Conservation (phyloP, 495 filamentous ascomycete genomes). For the Penicillium canariense region DNA sequence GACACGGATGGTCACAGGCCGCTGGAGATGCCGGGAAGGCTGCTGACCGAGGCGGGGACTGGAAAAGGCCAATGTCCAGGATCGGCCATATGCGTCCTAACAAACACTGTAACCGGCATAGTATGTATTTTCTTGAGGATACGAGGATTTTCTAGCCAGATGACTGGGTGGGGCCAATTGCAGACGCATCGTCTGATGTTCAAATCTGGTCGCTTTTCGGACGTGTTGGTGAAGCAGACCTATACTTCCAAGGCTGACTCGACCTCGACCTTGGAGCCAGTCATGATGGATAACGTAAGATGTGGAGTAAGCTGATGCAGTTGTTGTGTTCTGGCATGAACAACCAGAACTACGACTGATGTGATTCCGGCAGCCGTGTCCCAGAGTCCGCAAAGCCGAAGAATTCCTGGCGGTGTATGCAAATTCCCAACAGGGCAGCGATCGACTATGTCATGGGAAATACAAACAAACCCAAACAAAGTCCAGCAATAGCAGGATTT, state of each 20-base stretch:
- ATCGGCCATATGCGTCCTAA: not conserved
- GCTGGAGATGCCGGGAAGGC: slow-evolving; percentile 8
- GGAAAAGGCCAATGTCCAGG: slow-evolving; percentile 1
- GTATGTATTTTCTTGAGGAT: not conserved
- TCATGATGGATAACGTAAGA: not conserved
- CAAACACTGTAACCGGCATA: not conserved
- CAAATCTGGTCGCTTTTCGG: not conserved
- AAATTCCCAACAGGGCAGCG: slow-evolving; percentile 19
- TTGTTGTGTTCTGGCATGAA: not conserved
- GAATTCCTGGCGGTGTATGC: slow-evolving; percentile 10
- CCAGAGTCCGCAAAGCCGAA: not conserved
- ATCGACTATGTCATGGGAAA: slow-evolving; percentile 25
- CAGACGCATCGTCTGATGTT: not conserved
- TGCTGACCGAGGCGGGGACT: slow-evolving; percentile 8
- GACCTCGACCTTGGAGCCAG: not conserved
- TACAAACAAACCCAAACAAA: not conserved
- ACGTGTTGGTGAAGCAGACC: not conserved
- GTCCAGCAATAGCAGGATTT: too few relatives aligned
- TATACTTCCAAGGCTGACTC: not conserved
- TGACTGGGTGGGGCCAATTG: not conserved
- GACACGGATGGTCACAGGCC: slow-evolving; percentile 19
- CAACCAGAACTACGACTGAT: not conserved
- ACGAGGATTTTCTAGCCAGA: not conserved
- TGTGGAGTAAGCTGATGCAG: not conserved
- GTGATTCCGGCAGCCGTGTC: not conserved